phyloP scores from a whole-genome alignment of 495 filamentous ascomycete genomes.

The Lophiostoma macrostomum region DNA sequence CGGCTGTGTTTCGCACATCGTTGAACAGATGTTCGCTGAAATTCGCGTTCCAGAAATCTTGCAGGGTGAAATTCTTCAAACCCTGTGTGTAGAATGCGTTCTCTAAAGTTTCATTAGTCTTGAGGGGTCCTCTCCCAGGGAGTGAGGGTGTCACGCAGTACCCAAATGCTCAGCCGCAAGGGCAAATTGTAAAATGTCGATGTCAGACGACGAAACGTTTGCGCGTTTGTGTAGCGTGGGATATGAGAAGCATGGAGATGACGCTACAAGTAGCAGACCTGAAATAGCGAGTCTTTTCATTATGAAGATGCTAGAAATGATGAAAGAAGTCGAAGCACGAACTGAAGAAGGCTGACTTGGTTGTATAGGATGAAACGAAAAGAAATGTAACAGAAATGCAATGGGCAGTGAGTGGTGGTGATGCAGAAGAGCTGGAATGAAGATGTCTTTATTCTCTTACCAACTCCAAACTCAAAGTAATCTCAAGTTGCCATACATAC shows the following conservation, averaged over 20 bases:
- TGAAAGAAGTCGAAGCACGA: no score
- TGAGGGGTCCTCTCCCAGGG: not conserved
- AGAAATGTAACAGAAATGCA: no score
- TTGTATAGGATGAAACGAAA: no score
- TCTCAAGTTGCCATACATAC: no score
- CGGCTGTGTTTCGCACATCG: conserved; percentile 51
- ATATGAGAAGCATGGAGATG: not conserved
- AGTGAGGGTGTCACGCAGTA: conserved; percentile 4
- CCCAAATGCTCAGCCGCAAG: conserved; percentile 50
- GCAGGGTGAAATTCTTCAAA: conserved; percentile 53
- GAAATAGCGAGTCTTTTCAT: no score
- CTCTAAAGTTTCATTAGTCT: conserved; percentile 30
- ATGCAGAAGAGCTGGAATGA: no score
- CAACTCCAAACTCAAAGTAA: no score
- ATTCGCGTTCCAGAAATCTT: conserved; percentile 52
- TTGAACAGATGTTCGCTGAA: conserved; percentile 50
- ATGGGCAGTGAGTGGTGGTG: no score
- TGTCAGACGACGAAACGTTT: conserved; percentile 6
- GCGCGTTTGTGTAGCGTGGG: not conserved
- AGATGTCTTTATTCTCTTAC: no score
- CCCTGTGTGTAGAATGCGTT: conserved; percentile 55
- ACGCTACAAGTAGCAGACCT: no score
- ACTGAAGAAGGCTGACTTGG: no score
- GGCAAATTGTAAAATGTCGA: conserved; percentile 40
- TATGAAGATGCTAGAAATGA: no score